Conservation (phyloP, 257 asterid genomes). For the Coffea eugenioides region DNA sequence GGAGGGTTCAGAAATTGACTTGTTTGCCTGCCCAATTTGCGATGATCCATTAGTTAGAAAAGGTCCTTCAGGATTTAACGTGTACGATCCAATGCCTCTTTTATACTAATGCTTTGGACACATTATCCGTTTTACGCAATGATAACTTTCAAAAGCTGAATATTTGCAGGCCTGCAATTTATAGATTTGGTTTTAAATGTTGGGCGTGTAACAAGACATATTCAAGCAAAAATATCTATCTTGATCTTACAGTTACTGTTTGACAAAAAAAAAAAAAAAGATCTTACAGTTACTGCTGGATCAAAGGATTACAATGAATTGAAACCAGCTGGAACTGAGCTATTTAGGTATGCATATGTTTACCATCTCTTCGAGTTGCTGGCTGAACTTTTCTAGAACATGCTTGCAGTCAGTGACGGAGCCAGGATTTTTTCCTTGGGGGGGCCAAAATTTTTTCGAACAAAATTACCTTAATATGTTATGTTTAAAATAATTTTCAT, state of each 20-base stretch:
- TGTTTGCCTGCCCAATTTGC: slow-evolving; percentile 90
- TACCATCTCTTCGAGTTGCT: neutral
- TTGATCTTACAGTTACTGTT: slow-evolving; percentile 84
- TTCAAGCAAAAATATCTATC: slow-evolving; percentile 82
- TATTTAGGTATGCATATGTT: slow-evolving; percentile 58
- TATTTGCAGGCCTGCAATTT: slow-evolving; percentile 77
- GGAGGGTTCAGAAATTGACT: slow-evolving; percentile 45
- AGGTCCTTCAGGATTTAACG: slow-evolving; percentile 92
- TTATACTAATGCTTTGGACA: neutral
- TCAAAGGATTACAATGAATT: slow-evolving; percentile 76
- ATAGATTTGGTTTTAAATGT: slow-evolving; percentile 91
- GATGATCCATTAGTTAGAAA: slow-evolving; percentile 78
- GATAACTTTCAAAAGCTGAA: slow-evolving; percentile 13
- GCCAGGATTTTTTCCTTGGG: no score
- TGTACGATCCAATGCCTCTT: slow-evolving; percentile 48
- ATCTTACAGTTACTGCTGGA: slow-evolving; percentile 90
- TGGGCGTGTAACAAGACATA: slow-evolving; percentile 73
- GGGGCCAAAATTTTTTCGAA: no score
- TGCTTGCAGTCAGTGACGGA: neutral
- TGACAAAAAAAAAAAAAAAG: slow-evolving; percentile 12
- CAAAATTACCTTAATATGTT: no score
- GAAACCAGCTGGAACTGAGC: slow-evolving; percentile 79
- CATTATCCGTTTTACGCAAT: slow-evolving; percentile 7
- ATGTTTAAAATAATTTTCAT: no score
- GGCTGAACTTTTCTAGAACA: neutral